Percentiles rank a stretch among this genome's conserved stretches.
Evolutionary conservation across 345 rosid genomes (phyloP).

Genomic region (Geranium rotundifolium): DNA sequence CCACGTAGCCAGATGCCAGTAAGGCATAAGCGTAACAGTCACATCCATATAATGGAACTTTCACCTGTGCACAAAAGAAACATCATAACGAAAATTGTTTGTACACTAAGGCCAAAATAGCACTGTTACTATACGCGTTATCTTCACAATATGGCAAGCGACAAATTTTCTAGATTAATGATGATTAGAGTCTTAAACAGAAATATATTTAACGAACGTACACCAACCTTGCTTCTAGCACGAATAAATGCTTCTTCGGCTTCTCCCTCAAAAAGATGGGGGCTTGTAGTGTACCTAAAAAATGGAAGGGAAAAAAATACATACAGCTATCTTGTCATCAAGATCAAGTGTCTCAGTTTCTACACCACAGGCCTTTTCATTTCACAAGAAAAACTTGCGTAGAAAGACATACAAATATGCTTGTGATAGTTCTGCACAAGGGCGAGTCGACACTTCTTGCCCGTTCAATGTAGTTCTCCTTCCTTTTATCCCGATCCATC

Average conservation of each 20-base stretch:
- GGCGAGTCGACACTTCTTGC: conserved; percentile 56
- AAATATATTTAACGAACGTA: neutral
- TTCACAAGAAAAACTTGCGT: neutral
- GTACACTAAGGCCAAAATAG: too few relatives aligned
- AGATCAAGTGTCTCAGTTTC: neutral
- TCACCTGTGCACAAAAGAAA: conserved; percentile 41
- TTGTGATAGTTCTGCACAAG: conserved; percentile 51
- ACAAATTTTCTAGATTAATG: neutral
- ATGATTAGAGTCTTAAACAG: neutral
- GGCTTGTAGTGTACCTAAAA: conserved; percentile 86
- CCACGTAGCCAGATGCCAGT: conserved; percentile 87
- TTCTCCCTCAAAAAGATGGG: conserved; percentile 72
- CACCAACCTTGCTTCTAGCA: conserved; percentile 68
- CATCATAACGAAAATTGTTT: neutral
- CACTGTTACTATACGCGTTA: too few relatives aligned
- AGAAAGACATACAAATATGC: conserved; percentile 69
- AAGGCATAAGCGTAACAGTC: conserved; percentile 98
- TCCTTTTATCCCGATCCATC: conserved; percentile 85
- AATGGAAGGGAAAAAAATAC: conserved; percentile 7
- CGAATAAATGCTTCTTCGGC: conserved; percentile 74
- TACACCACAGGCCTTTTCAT: neutral
- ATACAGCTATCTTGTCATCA: conserved; percentile 1
- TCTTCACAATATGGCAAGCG: neutral
- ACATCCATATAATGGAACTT: conserved; percentile 84
- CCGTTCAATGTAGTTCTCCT: conserved; percentile 71